These are phyloP conservation scores for bread wheat (Triticum aestivum) DNA, from an alignment of 176 grass and related monocot species.

Conservation along the genomic window DNA sequence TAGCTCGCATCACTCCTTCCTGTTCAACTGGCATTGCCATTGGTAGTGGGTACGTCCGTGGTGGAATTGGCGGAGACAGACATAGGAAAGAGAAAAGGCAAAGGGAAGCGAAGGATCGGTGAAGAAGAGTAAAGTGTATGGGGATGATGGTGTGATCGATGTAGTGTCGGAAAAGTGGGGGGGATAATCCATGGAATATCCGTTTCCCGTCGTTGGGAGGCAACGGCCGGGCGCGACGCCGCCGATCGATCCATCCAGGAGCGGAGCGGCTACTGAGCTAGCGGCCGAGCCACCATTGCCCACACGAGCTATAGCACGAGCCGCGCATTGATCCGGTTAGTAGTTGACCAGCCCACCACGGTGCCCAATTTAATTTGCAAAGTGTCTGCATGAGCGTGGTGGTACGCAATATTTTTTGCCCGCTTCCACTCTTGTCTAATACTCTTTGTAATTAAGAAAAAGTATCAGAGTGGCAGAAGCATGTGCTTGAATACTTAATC, in stretches of 20 bases:
- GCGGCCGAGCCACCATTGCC: no score
- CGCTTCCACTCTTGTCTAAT: no score
- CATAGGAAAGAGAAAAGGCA: background rate
- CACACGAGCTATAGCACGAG: no score
- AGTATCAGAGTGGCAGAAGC: no score
- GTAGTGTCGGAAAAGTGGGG: background rate
- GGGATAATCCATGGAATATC: conserved; percentile 30
- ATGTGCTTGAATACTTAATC: no score
- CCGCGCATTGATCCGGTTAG: background rate
- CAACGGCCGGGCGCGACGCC: background rate
- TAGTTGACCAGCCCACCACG: background rate
- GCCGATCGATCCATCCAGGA: background rate
- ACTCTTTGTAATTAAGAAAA: no score
- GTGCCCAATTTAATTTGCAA: no score
- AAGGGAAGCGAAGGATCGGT: background rate
- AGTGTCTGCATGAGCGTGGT: no score
- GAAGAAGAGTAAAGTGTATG: background rate
- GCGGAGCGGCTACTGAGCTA: no score
- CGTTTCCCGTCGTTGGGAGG: background rate
- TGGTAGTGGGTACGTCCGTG: background rate
- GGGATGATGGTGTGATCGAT: background rate
- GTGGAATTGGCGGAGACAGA: background rate
- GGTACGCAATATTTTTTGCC: no score
- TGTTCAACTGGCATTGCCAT: background rate
- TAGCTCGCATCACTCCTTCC: no score